These are phyloP conservation scores for Cryptosporidium meleagridis DNA, from an alignment of 169 alveolate species.

Conservation along the genomic window DNA sequence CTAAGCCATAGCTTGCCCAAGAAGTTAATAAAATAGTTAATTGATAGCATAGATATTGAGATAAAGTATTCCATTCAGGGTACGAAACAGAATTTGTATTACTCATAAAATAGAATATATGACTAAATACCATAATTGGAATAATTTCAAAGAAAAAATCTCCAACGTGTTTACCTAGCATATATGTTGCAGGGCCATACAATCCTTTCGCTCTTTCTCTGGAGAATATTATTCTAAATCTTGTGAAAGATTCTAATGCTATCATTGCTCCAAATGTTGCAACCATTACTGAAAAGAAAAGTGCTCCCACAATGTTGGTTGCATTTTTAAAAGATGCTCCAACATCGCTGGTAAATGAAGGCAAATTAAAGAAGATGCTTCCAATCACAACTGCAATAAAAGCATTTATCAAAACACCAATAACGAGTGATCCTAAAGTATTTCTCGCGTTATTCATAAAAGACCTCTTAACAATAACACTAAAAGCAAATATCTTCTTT, in stretches of 20 bases:
- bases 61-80: background rate
- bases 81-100: conserved; percentile 16
- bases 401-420: conserved; percentile 14
- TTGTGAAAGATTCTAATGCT: conserved; percentile 26
- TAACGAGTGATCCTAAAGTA: conserved; percentile 4
- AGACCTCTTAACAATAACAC: conserved; percentile 4
- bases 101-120: conserved; percentile 47
- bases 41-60: conserved; percentile 35
- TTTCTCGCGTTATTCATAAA: conserved; percentile 41
- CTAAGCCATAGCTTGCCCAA: conserved; percentile 39
- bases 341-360: background rate
- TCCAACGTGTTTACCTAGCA: conserved; percentile 37
- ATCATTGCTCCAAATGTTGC: conserved; percentile 28
- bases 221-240: conserved; percentile 18
- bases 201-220: conserved; percentile 59
- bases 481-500: background rate
- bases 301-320: conserved; percentile 32
- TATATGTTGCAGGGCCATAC: conserved; percentile 24
- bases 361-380: conserved; percentile 38
- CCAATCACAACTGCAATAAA: conserved; percentile 34
- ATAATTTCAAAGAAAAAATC: conserved; percentile 42
- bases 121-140: conserved; percentile 19
- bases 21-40: background rate
- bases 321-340: background rate
- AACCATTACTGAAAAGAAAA: conserved; percentile 22